A percentile compares a stretch with the other conserved stretches of the same genome.
These are phyloP conservation scores for Syzygium aromaticum DNA, from an alignment of 345 rosid species.

Conservation along the genomic window DNA sequence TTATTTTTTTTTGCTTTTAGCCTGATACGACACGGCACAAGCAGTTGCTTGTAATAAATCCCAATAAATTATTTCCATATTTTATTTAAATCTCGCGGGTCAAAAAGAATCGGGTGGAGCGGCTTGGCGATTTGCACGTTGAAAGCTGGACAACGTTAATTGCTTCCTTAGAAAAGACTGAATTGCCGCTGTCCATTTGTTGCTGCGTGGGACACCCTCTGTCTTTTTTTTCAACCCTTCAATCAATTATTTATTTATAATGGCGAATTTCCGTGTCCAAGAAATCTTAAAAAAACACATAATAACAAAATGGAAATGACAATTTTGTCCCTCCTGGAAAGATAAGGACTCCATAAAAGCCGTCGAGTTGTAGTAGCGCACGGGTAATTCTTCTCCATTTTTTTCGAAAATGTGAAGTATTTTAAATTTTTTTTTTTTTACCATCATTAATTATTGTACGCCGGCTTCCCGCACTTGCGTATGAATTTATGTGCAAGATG, in stretches of 20 bases:
- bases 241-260: not conserved
- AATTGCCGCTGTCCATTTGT: not conserved
- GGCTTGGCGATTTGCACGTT: not conserved
- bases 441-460: not conserved
- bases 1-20: not conserved
- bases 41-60: not conserved
- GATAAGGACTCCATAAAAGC: not conserved
- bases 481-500: not conserved
- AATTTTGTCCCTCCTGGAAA: not conserved
- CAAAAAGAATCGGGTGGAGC: no score
- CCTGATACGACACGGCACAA: not conserved
- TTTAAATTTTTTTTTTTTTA: not conserved
- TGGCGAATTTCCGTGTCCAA: not conserved
- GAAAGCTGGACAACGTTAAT: not conserved
- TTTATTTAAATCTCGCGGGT: no score
- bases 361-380: not conserved
- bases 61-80: no score
- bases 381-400: no score
- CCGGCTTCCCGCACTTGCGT: not conserved
- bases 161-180: not conserved
- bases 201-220: not conserved
- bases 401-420: not conserved
- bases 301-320: not conserved
- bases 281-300: not conserved
- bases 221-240: not conserved